Percentiles rank a stretch among this genome's conserved stretches.
These are phyloP conservation scores for Puccinia novopanici DNA, from an alignment of 1,284 basidiomycete species.

Conservation along the genomic window DNA sequence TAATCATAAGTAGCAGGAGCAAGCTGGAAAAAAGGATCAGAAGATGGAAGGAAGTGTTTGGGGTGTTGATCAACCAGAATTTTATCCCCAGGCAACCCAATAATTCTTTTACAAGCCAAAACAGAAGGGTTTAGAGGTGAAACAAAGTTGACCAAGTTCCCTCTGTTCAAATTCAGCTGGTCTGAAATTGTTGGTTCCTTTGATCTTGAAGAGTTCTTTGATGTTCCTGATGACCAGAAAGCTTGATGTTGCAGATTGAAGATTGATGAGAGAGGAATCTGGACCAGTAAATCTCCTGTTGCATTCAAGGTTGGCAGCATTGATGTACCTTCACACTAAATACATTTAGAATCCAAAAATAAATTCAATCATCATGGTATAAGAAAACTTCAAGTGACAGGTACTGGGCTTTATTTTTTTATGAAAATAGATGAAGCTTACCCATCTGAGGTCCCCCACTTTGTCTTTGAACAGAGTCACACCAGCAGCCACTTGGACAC, in stretches of 20 bases:
- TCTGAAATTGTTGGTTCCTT: background rate
- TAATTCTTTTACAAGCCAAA: slow-evolving; percentile 45
- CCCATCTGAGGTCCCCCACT: slow-evolving; percentile 49
- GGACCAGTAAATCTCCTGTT: slow-evolving; percentile 46
- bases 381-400: background rate
- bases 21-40: background rate
- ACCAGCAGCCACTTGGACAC: slow-evolving; percentile 28
- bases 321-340: slow-evolving; percentile 47
- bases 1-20: background rate
- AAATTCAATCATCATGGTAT: too few relatives aligned
- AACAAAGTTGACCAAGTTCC: slow-evolving; percentile 41
- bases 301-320: slow-evolving; percentile 49
- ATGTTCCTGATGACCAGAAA: background rate
- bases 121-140: slow-evolving; percentile 46
- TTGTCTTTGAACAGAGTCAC: slow-evolving; percentile 46
- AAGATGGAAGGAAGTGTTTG: background rate
- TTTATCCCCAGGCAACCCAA: slow-evolving; percentile 45
- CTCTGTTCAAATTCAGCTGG: slow-evolving; percentile 27
- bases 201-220: background rate
- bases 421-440: slow-evolving; percentile 13
- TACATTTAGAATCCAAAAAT: background rate
- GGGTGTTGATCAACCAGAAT: slow-evolving; percentile 24
- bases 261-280: slow-evolving; percentile 22
- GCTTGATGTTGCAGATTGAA: background rate
- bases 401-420: background rate